Percentiles rank a stretch among this genome's conserved stretches.
These are phyloP conservation scores for Acmispon strigosus DNA, from an alignment of 306 rosid species.

Conservation along the genomic window DNA sequence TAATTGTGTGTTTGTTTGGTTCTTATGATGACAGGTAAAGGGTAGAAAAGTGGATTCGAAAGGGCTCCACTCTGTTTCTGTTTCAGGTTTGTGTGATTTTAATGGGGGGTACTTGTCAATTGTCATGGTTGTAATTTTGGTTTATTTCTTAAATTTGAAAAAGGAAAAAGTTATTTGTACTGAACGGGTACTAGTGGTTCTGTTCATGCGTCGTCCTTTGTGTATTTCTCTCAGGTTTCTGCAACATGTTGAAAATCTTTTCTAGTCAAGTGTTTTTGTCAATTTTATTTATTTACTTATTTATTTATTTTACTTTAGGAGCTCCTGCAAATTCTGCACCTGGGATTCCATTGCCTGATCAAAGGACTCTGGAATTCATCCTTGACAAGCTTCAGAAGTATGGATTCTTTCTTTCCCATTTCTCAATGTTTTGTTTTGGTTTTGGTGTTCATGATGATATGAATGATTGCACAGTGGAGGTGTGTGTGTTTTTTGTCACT, in stretches of 20 bases:
- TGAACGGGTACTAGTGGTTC: slow-evolving; percentile 11
- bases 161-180: not conserved
- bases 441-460: not conserved
- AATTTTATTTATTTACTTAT: not conserved
- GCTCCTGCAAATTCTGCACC: slow-evolving; percentile 41
- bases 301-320: slow-evolving; percentile 40
- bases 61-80: slow-evolving; percentile 54
- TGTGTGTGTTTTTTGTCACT: not conserved
- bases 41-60: slow-evolving; percentile 62
- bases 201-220: slow-evolving; percentile 1
- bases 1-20: slow-evolving; percentile 17
- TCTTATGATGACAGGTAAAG: slow-evolving; percentile 64
- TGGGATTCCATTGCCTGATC: slow-evolving; percentile 71
- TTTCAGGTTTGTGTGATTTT: slow-evolving; percentile 60
- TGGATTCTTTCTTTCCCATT: not conserved
- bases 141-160: not conserved
- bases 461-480: not conserved
- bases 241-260: too few species aligned
- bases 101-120: slow-evolving; percentile 12
- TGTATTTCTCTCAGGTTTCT: not conserved
- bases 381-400: slow-evolving; percentile 98
- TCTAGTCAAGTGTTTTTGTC: not conserved
- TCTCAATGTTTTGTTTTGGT: slow-evolving; percentile 15
- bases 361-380: slow-evolving; percentile 69
- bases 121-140: not conserved